A percentile compares a stretch with the other conserved stretches of the same genome.
Evolutionary conservation across 331 rosid genomes (phyloP).

Genomic region (Stylosanthes scabra): DNA sequence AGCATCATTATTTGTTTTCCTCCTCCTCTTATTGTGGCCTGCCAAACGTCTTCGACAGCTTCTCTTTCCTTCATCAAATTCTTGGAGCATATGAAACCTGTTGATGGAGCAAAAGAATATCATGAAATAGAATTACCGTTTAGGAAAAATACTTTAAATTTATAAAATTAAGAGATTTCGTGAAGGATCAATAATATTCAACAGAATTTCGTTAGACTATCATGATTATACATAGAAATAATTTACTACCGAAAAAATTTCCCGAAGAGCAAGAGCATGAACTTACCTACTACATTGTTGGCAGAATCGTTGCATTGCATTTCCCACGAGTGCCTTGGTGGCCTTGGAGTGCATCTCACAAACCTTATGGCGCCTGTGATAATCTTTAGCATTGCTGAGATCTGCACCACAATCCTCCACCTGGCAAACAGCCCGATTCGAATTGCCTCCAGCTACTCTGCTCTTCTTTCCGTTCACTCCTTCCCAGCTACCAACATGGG

Average conservation of each 20-base stretch:
- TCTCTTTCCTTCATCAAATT: constrained; percentile 93
- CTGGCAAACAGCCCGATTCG: constrained; percentile 80
- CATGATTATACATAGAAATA: neutral
- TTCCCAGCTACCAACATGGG: constrained; percentile 46
- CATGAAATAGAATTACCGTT: constrained; percentile 17
- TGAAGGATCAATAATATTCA: neutral
- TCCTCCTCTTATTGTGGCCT: constrained; percentile 86
- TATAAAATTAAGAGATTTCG: neutral
- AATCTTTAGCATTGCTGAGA: constrained; percentile 75
- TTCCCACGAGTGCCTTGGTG: constrained; percentile 70
- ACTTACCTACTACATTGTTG: constrained; percentile 96
- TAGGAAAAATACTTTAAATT: too few relatives aligned
- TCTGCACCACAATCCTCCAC: constrained; percentile 84
- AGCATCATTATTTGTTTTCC: constrained; percentile 65
- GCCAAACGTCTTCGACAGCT: constrained; percentile 95
- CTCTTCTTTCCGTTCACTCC: constrained; percentile 65
- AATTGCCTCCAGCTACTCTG: constrained; percentile 58
- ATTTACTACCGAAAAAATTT: constrained; percentile 8
- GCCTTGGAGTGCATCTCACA: constrained; percentile 91
- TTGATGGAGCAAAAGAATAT: constrained; percentile 13
- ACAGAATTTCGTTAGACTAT: neutral
- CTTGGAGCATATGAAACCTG: constrained; percentile 89
- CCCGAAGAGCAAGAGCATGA: neutral
- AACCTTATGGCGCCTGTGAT: constrained; percentile 91
- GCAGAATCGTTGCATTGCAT: constrained; percentile 86